Evolutionary conservation across 306 rosid genomes (phyloP), one percentile per base, ranked within the genome.

Genomic region (Malus fusca): DNA sequence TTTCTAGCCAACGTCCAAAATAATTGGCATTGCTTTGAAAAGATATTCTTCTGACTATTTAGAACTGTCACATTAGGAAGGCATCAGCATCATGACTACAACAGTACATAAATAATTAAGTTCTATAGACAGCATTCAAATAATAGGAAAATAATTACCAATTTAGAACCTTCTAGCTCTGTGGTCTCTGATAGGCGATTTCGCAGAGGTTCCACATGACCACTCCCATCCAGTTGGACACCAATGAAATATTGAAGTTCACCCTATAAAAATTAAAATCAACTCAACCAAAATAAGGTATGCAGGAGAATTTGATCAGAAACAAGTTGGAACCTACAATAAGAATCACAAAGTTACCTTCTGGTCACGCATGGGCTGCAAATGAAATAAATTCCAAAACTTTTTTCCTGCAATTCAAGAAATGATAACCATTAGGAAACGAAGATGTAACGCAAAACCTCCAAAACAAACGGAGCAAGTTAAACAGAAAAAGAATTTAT

Each of bases 211-310:
- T 95, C 92, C 73, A 89, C 84, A 75, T 90, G 97, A 79, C 85
- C 96, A 86, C 98, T 95, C 75, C 97, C 97, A 84, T 90, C 97
- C 71, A 90, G 83, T 82, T 92, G 97, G 42, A 92, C 97, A 25
- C 97, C 97, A 83, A 95, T 95, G 78, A 95, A 95, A 89, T 95
- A 95, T 84, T 95, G 97, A 80, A 95, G 96, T 81, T 92, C 98
- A 72, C 98, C 97, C 98, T 95, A 78, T 40, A 79, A 68, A 46
- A 51, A 69, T 71, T 30, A 75, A 55, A 55, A 69, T 33, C 44
- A 69, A 51, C 56, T 69, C 69, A 77, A 37, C 78, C 42, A 35
- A 52, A 4, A 77, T 48, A 35, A 52, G 44, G 70, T 58, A 4
- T 62, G 77, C 33, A 40, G 60, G 23, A 62, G 66, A 56, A 59